Evolutionary conservation across 2,329 filamentous ascomycete species (phyloP).

Genomic region (Penicillium rolfsii): DNA sequence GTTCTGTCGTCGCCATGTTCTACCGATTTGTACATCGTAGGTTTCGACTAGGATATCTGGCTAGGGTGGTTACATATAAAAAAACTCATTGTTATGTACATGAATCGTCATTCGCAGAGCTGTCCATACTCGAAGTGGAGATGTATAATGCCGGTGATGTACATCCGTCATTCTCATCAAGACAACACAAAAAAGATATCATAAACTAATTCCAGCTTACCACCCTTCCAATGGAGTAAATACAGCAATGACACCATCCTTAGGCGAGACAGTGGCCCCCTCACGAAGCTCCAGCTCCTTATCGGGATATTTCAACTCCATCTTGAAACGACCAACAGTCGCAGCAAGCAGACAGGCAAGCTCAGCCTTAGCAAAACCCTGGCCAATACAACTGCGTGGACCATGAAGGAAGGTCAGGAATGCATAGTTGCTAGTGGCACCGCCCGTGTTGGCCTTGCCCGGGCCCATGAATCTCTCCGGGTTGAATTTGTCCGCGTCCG

Average conservation of each 20-base stretch:
- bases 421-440: slow-evolving; percentile 74
- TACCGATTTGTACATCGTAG: slow-evolving; percentile 10
- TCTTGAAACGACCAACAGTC: slow-evolving; percentile 73
- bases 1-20: slow-evolving; percentile 44
- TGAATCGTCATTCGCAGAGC: not conserved
- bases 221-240: slow-evolving; percentile 53
- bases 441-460: slow-evolving; percentile 63
- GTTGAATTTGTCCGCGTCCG: slow-evolving; percentile 73
- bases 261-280: slow-evolving; percentile 72
- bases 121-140: not conserved
- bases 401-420: slow-evolving; percentile 85
- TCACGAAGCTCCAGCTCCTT: slow-evolving; percentile 67
- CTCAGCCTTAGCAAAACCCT: slow-evolving; percentile 78
- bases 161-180: not conserved
- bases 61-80: not conserved
- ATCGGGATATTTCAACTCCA: slow-evolving; percentile 65
- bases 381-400: slow-evolving; percentile 81
- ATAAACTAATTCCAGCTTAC: slow-evolving; percentile 20
- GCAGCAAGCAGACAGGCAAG: slow-evolving; percentile 80
- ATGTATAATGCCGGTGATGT: not conserved
- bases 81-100: not conserved
- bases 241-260: slow-evolving; percentile 70
- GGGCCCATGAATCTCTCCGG: slow-evolving; percentile 73
- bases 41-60: not conserved
- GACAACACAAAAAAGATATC: not conserved